Base-by-base conservation (phyloP, 1,139 yeast species). In the Taphrina communis region DNA sequence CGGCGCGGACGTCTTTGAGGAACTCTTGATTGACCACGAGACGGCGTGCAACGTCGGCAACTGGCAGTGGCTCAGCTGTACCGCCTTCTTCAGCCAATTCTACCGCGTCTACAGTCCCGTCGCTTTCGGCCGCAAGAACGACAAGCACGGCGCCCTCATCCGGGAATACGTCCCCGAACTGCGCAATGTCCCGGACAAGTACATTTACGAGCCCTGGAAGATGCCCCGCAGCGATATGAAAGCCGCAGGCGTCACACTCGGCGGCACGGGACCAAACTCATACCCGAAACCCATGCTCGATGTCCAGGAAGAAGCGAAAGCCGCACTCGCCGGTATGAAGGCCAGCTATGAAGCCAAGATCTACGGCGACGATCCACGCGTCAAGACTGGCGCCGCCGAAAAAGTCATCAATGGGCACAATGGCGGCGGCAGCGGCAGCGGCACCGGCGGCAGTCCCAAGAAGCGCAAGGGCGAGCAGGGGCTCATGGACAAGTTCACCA, bases 1-100 rank as follows among this genome's bases (percentile, higher is more conserved):
- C 9, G 68, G 68, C 44, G 68, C 68, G 19, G 62, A 65, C 35
- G 68, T 65, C 21, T 65, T 65, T 35, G 68, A 65, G 50, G 68
- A 65, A 42, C 65, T 65, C 12, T 21, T 65, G 42, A 57, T 65
- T 35, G 68, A 65, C 31, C 68, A 65, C 17, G 68, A 65, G 21
- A 57, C 68, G 51, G 68, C 68, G 8, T 65, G 58, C 36, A 65
- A 65, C 17, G 68, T 58, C 51, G 68, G 68, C 7, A 65, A 65
- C 58, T 65, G 68, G 68, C 63, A 57, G 51, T 65, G 68, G 68
- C 41, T 65, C 21, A 42, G 56, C 19, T 65, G 68, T 51, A 65
- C 68, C 39, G 68, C 68, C 36, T 65, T 65, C 53, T 65, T 65
- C 46, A 55, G 62, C 56, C 68, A 65, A 21, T 65, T 42, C 46